These are phyloP conservation scores for Solanum piurae DNA, from an alignment of 257 asterid species.

Conservation along the genomic window DNA sequence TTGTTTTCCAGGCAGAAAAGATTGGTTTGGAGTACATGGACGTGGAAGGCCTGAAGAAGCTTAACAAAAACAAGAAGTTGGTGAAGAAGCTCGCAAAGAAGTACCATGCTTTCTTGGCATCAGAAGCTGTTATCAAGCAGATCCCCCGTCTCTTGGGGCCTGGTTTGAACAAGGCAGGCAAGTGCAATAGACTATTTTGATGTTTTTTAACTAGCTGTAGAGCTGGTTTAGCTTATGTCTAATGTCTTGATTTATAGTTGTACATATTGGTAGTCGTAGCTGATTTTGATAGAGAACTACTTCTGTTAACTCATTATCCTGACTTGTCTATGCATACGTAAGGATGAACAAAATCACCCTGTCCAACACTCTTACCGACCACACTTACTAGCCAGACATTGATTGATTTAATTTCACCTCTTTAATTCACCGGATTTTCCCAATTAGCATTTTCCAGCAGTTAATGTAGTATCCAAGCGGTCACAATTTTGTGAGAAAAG, in stretches of 20 bases:
- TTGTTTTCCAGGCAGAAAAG: not conserved
- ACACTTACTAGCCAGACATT: not conserved
- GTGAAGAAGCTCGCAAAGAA: not conserved
- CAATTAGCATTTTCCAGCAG: not conserved
- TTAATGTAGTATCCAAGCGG: not conserved
- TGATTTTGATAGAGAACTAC: not conserved
- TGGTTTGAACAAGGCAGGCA: constrained; percentile 1
- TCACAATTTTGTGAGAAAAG: not conserved
- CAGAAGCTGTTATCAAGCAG: constrained; percentile 2
- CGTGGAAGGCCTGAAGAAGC: not conserved
- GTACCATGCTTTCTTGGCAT: not conserved
- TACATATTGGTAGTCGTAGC: not conserved
- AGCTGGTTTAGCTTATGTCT: not conserved
- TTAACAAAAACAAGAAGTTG: not conserved
- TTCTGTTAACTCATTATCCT: not conserved
- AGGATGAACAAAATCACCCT: not conserved
- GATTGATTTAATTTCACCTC: not conserved
- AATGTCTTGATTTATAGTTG: not conserved
- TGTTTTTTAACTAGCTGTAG: not conserved
- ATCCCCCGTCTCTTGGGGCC: constrained; percentile 2
- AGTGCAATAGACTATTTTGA: not conserved
- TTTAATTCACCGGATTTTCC: not conserved
- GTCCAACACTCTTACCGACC: not conserved
- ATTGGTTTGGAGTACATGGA: not conserved
- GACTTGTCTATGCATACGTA: not conserved